A percentile compares a stretch with the other conserved stretches of the same genome.
phyloP scores from a whole-genome alignment of 2,329 filamentous ascomycete genomes.

The Colletotrichum limetticola region DNA sequence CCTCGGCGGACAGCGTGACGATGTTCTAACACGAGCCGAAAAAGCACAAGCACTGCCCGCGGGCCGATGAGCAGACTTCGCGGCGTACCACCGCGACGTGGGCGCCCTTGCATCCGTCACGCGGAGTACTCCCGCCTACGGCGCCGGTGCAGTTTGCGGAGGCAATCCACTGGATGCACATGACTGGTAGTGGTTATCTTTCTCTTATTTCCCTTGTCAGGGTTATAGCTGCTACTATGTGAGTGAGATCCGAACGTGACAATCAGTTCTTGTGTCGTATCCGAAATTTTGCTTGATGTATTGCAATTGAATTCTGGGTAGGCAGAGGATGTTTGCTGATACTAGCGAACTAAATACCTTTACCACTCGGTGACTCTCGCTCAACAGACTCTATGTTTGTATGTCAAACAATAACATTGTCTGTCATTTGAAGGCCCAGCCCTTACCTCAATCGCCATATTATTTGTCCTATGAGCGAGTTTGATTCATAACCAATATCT shows the following conservation, averaged over 20 bases:
- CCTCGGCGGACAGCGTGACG: not conserved
- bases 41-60: conserved; percentile 18
- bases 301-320: not conserved
- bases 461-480: not conserved
- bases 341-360: not conserved
- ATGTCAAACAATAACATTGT: not conserved
- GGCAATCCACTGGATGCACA: conserved; percentile 33
- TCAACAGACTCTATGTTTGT: not conserved
- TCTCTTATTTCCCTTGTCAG: not conserved
- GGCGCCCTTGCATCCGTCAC: conserved; percentile 3
- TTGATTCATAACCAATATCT: not conserved
- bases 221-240: not conserved
- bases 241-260: not conserved
- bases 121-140: not conserved
- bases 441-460: not conserved
- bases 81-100: conserved; percentile 23
- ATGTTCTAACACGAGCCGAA: conserved; percentile 26
- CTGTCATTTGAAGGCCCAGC: not conserved
- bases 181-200: not conserved
- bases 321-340: not conserved
- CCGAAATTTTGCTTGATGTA: not conserved
- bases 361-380: not conserved
- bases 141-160: conserved; percentile 17
- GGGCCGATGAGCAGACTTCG: conserved; percentile 1
- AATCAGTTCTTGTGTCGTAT: not conserved